Evolutionary conservation across 106 monocot genomes (phyloP).

Genomic region (Chionographis japonica): DNA sequence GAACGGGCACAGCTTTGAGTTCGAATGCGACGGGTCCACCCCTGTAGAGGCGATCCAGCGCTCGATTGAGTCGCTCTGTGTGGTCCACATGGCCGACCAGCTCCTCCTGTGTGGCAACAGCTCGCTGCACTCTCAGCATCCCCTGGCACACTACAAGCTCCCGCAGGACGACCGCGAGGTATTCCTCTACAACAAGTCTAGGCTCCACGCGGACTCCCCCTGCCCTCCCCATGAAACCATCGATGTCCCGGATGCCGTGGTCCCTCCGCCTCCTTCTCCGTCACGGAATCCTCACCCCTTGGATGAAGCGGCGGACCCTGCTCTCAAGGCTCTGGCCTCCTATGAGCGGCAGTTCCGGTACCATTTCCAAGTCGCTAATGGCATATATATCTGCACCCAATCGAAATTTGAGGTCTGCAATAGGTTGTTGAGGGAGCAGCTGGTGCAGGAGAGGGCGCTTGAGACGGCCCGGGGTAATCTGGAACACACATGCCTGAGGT

Average conservation of each 20-base stretch:
- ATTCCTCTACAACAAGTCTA: conserved; percentile 74
- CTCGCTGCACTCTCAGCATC: conserved; percentile 55
- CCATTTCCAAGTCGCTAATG: conserved; percentile 76
- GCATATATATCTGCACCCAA: conserved; percentile 32
- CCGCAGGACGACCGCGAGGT: conserved; percentile 80
- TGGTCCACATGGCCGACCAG: conserved; percentile 48
- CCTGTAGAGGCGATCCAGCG: conserved; percentile 60
- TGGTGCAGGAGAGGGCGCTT: conserved; percentile 80
- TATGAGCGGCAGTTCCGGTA: conserved; percentile 80
- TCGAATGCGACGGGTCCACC: conserved; percentile 79
- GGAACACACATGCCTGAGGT: conserved; percentile 50
- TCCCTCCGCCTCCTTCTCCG: conserved; percentile 46
- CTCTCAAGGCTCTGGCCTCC: conserved; percentile 77
- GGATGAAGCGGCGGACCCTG: conserved; percentile 77
- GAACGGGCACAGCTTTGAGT: conserved; percentile 88
- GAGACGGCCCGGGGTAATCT: conserved; percentile 79
- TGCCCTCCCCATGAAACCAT: conserved; percentile 54
- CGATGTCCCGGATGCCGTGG: conserved; percentile 28
- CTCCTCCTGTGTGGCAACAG: conserved; percentile 69
- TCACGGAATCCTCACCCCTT: conserved; percentile 50
- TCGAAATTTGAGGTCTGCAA: conserved; percentile 64
- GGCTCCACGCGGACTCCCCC: conserved; percentile 48
- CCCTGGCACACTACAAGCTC: conserved; percentile 70
- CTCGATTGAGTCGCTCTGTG: conserved; percentile 48
- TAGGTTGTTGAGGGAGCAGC: conserved; percentile 71